phyloP scores from a whole-genome alignment of 345 rosid genomes.

The Diplotaxis tenuifolia region DNA sequence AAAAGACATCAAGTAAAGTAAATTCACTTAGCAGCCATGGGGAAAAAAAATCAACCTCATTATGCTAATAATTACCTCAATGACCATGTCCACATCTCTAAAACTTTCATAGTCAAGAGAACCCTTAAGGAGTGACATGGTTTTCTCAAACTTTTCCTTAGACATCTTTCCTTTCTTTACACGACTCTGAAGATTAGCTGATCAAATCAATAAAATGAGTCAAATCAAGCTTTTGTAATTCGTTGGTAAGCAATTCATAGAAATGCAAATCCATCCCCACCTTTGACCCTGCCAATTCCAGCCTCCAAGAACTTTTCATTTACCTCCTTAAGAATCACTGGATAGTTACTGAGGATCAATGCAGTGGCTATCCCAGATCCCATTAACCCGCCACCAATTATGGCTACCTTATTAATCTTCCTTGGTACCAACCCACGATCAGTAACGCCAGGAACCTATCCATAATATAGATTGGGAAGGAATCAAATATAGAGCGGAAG shows the following conservation, averaged over 20 bases:
- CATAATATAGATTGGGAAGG: conserved; percentile 14
- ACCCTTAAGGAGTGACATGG: conserved; percentile 74
- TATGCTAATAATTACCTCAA: conserved; percentile 58
- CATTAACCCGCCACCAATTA: conserved; percentile 97
- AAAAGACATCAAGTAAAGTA: conserved; percentile 18
- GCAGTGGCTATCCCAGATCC: conserved; percentile 99
- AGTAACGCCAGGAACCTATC: conserved; percentile 86
- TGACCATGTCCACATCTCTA: conserved; percentile 89
- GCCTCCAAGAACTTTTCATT: conserved; percentile 83
- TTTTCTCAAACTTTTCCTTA: conserved; percentile 72
- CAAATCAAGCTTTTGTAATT: conserved; percentile 23
- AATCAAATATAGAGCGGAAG: not conserved
- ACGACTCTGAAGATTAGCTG: conserved; percentile 91
- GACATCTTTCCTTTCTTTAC: conserved; percentile 85
- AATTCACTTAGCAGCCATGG: conserved; percentile 13
- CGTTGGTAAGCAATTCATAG: conserved; percentile 14
- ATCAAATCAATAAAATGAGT: conserved; percentile 10
- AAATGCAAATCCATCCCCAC: conserved; percentile 37
- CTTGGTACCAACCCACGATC: conserved; percentile 75
- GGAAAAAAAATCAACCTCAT: conserved; percentile 15
- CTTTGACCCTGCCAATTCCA: conserved; percentile 82
- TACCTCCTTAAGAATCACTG: conserved; percentile 86
- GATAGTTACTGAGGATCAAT: conserved; percentile 71
- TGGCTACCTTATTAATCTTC: conserved; percentile 71
- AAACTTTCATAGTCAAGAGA: conserved; percentile 80